A percentile compares a stretch with the other conserved stretches of the same genome.
Conservation (phyloP, 306 rosid genomes). For the Benincasa hispida region DNA sequence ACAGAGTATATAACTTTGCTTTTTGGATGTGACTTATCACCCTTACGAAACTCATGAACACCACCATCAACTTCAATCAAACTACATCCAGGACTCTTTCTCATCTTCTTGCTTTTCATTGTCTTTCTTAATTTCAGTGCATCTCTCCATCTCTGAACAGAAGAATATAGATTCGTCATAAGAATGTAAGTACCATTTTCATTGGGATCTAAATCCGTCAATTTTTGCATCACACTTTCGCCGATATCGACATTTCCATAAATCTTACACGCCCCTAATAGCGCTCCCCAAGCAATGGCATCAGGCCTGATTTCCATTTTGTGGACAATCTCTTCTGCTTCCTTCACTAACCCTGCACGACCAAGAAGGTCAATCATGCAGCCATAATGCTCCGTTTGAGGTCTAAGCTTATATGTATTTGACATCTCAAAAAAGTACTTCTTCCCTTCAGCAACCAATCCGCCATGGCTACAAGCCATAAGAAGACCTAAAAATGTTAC, state of each 20-base stretch:
- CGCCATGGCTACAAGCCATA: constrained; percentile 31
- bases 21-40: constrained; percentile 17
- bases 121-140: constrained; percentile 28
- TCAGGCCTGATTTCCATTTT: constrained; percentile 30
- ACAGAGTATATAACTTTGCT: constrained; percentile 14
- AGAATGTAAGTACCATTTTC: constrained; percentile 26
- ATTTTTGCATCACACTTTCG: constrained; percentile 15
- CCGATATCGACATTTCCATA: constrained; percentile 25
- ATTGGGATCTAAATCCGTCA: constrained; percentile 17
- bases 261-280: constrained; percentile 32
- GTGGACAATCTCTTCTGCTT: constrained; percentile 20
- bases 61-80: constrained; percentile 28
- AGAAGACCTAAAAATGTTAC: constrained; percentile 32
- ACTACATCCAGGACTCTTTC: constrained; percentile 34
- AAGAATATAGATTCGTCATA: constrained; percentile 29
- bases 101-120: constrained; percentile 29
- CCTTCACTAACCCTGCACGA: constrained; percentile 20
- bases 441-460: constrained; percentile 28
- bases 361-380: constrained; percentile 45
- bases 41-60: constrained; percentile 28
- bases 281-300: constrained; percentile 25
- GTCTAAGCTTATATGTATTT: constrained; percentile 15
- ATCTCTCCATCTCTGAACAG: constrained; percentile 28
- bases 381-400: constrained; percentile 28
- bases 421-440: constrained; percentile 24